Base-by-base conservation (phyloP, 164 flowering plant genomes). In the Pachysandra terminalis region DNA sequence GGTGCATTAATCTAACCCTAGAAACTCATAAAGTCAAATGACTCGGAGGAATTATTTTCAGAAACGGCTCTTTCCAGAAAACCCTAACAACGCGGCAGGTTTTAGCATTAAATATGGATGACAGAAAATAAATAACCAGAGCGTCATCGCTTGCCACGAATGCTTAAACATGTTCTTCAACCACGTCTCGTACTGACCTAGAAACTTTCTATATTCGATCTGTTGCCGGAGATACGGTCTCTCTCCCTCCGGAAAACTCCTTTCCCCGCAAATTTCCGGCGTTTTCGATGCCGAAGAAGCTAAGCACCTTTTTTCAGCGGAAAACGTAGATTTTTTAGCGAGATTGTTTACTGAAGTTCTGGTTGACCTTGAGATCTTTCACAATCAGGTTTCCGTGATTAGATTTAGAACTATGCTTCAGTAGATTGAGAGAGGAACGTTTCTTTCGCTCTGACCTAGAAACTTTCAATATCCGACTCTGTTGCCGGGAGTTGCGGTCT, bases 11-110 rank as follows among this genome's bases (percentile, higher is more conserved):
- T 45, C 10, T 45, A 45, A 45, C 17, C 51, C 51, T 10, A 45
- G 17, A 5, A 5, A 45, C 51, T 32, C 37, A 7, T 32, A 32
- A 3, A 32, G 37, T 32, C 37, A 32, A 32, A 32, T 32, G 37
- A n/a, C 37, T 32, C 5, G 3, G 37, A 32, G 37, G 3, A 32
- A 32, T 32, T 45, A 45, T 45, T 45, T 45, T 45, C 10, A 45
- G 51, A 15, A 45, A 45, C 51, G 51, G 51, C 15, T 45, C 51
- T 15, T 45, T n/a, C 15, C 24, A 22, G 26, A 56, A 56, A 56
- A 56, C 26, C 27, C 65, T 60, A 60, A 51, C 19, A 32, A 68
- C 52, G 25, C 71, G 65, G 59, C 71, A 37, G 59, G 62, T 68
- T 68, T 51, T 32, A 23, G 27, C 51, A 68, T 68, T 68, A 52